These are phyloP conservation scores for Phytophthora cryptogea DNA, from an alignment of 352 stramenopile species.

Conservation along the genomic window DNA sequence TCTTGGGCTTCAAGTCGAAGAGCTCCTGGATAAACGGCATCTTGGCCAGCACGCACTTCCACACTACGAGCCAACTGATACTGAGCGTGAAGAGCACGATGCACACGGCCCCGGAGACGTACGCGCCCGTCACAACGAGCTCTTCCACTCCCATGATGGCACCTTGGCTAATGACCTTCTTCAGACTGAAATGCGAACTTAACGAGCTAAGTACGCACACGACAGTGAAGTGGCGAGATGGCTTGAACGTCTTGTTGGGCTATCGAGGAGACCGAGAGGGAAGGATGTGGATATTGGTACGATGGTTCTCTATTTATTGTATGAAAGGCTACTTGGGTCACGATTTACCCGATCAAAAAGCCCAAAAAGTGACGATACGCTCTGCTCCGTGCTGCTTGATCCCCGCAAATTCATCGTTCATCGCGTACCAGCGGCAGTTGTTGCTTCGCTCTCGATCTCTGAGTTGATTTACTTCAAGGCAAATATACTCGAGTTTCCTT, in stretches of 20 bases:
- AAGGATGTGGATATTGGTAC: slow-evolving; percentile 17
- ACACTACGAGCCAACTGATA: slow-evolving; percentile 82
- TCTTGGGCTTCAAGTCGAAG: slow-evolving; percentile 81
- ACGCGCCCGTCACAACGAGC: slow-evolving; percentile 63
- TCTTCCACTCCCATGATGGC: slow-evolving; percentile 43
- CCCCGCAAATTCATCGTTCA: slow-evolving; percentile 12
- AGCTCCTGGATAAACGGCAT: slow-evolving; percentile 86
- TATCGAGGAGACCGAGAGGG: no score
- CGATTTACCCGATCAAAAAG: slow-evolving; percentile 14
- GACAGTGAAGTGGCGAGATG: neutral
- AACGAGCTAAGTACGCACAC: slow-evolving; percentile 26
- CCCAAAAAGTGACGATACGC: slow-evolving; percentile 21
- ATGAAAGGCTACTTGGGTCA: slow-evolving; percentile 7
- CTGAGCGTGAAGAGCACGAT: slow-evolving; percentile 84
- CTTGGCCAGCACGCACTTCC: slow-evolving; percentile 83
- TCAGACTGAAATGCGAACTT: slow-evolving; percentile 27
- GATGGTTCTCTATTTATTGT: slow-evolving; percentile 36
- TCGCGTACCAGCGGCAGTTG: slow-evolving; percentile 3
- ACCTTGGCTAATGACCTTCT: slow-evolving; percentile 10
- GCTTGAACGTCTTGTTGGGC: no score
- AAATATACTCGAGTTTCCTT: slow-evolving; percentile 1
- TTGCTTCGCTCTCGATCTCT: neutral
- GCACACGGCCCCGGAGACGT: slow-evolving; percentile 74
- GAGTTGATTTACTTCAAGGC: slow-evolving; percentile 2
- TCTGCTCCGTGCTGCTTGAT: slow-evolving; percentile 2